These are phyloP conservation scores for Odontarrhena argentea DNA, from an alignment of 345 rosid species.

Conservation along the genomic window DNA sequence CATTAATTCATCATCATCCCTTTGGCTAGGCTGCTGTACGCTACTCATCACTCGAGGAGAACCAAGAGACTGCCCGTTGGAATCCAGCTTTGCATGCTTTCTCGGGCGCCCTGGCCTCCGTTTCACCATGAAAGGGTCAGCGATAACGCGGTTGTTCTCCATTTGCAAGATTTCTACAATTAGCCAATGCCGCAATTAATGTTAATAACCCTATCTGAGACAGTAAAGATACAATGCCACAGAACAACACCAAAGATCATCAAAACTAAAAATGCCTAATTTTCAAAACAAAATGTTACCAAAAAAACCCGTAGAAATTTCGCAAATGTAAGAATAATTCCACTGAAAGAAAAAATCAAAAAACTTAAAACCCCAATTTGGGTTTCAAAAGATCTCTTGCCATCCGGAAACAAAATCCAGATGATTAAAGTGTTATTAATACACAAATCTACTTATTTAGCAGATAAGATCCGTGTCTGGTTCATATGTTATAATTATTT, in stretches of 20 bases:
- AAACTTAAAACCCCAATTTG: neutral
- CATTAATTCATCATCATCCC: conserved; percentile 43
- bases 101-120: conserved; percentile 91
- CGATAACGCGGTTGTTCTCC: conserved; percentile 50
- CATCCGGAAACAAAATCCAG: conserved; percentile 13
- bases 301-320: neutral
- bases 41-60: conserved; percentile 49
- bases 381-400: neutral
- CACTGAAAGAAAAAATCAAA: neutral
- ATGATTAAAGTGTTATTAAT: conserved; percentile 4
- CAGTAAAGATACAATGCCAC: conserved; percentile 14
- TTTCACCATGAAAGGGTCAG: conserved; percentile 48
- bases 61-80: conserved; percentile 39
- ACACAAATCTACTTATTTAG: conserved; percentile 14
- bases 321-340: neutral
- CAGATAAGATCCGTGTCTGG: conserved; percentile 1
- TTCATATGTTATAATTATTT: neutral
- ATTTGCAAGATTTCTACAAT: conserved; percentile 4
- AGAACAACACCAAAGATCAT: neutral
- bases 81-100: conserved; percentile 46
- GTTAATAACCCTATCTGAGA: conserved; percentile 20
- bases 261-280: neutral
- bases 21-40: conserved; percentile 40
- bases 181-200: conserved; percentile 6
- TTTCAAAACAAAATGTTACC: neutral